Evolutionary conservation across 345 rosid species (phyloP).

Genomic region (Gynandropsis gynandra): DNA sequence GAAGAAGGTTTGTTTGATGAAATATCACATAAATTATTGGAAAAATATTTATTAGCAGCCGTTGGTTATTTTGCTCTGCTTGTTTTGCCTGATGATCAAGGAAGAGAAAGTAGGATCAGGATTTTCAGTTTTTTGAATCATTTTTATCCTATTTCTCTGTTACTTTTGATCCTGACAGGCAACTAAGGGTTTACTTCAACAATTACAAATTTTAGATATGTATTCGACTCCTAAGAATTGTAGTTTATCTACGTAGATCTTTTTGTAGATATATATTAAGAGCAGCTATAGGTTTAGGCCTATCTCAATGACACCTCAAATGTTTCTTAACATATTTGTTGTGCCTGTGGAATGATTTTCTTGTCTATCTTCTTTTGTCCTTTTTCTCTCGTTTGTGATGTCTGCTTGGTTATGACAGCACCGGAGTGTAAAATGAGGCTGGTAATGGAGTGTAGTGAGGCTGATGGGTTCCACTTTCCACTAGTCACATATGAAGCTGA

Average conservation of each 20-base stretch:
- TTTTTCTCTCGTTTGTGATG: background rate
- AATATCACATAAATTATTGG: background rate
- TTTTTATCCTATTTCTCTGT: background rate
- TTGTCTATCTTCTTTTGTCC: constrained; percentile 1
- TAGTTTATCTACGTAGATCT: no score
- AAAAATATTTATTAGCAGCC: background rate
- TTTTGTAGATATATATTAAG: no score
- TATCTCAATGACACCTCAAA: no score
- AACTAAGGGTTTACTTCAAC: no score
- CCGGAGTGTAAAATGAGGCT: constrained; percentile 53
- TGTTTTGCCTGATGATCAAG: background rate
- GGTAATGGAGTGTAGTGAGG: constrained; percentile 69
- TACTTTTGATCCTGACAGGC: background rate
- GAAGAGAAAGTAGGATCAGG: background rate
- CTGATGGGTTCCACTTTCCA: constrained; percentile 58
- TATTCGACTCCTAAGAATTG: no score
- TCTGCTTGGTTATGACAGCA: constrained; percentile 30
- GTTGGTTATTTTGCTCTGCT: background rate
- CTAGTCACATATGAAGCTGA: constrained; percentile 49
- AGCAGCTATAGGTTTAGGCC: no score
- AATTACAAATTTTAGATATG: no score
- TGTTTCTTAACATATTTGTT: background rate
- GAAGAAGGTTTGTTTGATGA: constrained; percentile 53
- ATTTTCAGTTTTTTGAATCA: constrained; percentile 7
- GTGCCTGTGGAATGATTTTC: constrained; percentile 3